Evolutionary conservation across 495 filamentous ascomycete genomes (phyloP).

Genomic region (Lasiosphaeria hispida): DNA sequence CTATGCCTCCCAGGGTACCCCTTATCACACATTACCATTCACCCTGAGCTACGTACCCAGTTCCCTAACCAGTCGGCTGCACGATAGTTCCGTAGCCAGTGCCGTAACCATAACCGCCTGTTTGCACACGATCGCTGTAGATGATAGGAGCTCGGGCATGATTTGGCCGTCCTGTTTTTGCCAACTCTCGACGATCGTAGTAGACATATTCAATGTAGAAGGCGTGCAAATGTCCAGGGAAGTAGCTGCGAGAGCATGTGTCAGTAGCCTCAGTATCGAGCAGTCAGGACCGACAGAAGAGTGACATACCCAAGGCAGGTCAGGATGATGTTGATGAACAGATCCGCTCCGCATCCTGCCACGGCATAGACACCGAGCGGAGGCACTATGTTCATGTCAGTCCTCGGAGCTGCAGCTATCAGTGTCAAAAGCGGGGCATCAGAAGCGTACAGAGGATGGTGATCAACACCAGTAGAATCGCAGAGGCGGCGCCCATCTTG

Average conservation of each 20-base stretch:
- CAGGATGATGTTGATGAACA: constrained; percentile 85
- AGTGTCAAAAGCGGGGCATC: neutral
- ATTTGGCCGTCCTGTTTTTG: constrained; percentile 47
- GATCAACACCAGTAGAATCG: constrained; percentile 56
- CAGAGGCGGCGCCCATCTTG: constrained; percentile 53
- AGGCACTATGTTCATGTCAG: constrained; percentile 34
- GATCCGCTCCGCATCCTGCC: constrained; percentile 65
- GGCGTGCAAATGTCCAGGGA: constrained; percentile 83
- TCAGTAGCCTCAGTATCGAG: neutral
- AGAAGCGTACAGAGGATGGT: constrained; percentile 50
- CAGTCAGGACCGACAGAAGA: neutral
- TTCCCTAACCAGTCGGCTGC: constrained; percentile 24
- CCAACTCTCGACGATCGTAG: constrained; percentile 65
- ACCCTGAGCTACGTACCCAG: neutral
- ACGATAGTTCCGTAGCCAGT: constrained; percentile 56
- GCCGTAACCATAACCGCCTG: constrained; percentile 60
- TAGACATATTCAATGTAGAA: constrained; percentile 92
- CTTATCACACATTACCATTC: neutral
- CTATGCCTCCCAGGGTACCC: neutral
- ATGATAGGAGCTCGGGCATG: constrained; percentile 63
- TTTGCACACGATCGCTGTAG: constrained; percentile 77
- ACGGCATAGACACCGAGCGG: constrained; percentile 41
- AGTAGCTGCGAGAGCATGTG: constrained; percentile 47
- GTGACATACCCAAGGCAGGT: constrained; percentile 55
- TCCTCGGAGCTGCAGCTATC: neutral